Conservation (phyloP, 108 stramenopile genomes). For the Cyclotella sp. region DNA sequence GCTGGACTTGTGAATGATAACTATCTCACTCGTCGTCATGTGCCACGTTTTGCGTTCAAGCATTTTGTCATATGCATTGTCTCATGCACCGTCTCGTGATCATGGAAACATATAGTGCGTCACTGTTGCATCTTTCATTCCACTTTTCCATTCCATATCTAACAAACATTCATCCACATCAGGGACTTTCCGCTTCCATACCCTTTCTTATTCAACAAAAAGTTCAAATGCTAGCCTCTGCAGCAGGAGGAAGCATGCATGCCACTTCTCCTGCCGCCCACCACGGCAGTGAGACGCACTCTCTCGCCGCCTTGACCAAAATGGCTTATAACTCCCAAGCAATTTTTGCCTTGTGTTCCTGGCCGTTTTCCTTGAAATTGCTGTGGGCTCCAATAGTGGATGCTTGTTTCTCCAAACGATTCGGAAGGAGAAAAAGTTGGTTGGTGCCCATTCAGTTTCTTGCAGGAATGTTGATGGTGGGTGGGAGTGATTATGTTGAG, state of each 20-base stretch:
- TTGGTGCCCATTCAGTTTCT: slow-evolving; percentile 95
- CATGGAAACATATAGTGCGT: no score
- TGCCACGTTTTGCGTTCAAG: no score
- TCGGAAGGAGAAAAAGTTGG: slow-evolving; percentile 98
- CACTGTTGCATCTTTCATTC: no score
- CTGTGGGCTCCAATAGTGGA: slow-evolving; percentile 99
- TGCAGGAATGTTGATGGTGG: slow-evolving; percentile 88
- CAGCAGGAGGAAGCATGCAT: slow-evolving; percentile 36
- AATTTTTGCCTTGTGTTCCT: slow-evolving; percentile 92
- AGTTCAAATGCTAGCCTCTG: slow-evolving; percentile 68
- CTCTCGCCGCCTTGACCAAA: slow-evolving; percentile 55
- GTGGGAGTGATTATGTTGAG: slow-evolving; percentile 86
- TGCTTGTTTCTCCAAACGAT: slow-evolving; percentile 82
- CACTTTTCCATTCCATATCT: no score
- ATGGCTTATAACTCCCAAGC: slow-evolving; percentile 95
- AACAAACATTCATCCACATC: not conserved
- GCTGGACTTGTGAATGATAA: no score
- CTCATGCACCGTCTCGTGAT: no score
- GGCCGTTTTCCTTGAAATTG: slow-evolving; percentile 98
- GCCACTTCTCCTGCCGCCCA: slow-evolving; percentile 40
- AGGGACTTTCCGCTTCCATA: slow-evolving; percentile 93
- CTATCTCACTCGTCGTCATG: no score
- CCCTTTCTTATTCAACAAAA: slow-evolving; percentile 97
- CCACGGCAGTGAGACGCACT: slow-evolving; percentile 27
- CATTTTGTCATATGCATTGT: no score